Percentiles rank a stretch among this genome's conserved stretches.
These are phyloP conservation scores for Talaromyces pinophilus DNA, from an alignment of 2,329 filamentous ascomycete species.

Conservation along the genomic window DNA sequence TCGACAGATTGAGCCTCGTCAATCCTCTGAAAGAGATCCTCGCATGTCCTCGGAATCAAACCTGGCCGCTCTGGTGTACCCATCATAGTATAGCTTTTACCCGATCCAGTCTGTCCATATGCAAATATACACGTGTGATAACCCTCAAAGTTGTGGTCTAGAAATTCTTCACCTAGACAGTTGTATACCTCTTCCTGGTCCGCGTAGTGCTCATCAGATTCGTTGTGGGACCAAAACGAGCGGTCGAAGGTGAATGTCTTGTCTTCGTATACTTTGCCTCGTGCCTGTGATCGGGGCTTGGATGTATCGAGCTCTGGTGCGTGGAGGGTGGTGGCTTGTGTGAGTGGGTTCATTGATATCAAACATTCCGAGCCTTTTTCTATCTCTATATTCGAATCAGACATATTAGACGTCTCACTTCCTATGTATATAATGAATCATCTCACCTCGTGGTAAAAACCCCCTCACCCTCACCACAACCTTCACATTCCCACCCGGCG, in stretches of 20 bases:
- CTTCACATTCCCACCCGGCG: constrained; percentile 71
- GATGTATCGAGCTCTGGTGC: constrained; percentile 64
- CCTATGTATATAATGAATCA: background rate
- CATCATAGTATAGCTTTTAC: constrained; percentile 99
- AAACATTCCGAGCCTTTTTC: constrained; percentile 80
- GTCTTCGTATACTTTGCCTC: constrained; percentile 74
- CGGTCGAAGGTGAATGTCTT: constrained; percentile 96
- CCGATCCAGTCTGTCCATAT: constrained; percentile 95
- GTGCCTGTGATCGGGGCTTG: constrained; percentile 62
- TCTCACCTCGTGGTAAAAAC: constrained; percentile 74
- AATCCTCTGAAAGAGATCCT: constrained; percentile 93
- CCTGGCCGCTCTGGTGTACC: constrained; percentile 81
- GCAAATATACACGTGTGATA: constrained; percentile 99
- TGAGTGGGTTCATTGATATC: constrained; percentile 85
- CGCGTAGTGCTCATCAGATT: constrained; percentile 79
- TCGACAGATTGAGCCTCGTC: constrained; percentile 81
- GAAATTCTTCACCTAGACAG: constrained; percentile 88
- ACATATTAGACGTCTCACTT: background rate
- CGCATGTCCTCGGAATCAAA: constrained; percentile 90
- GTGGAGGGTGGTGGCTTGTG: constrained; percentile 79
- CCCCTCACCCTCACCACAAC: constrained; percentile 80
- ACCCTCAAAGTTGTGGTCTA: constrained; percentile 98
- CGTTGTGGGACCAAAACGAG: constrained; percentile 94
- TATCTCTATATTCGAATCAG: constrained; percentile 61
- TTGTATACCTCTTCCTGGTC: constrained; percentile 93